Percentiles rank a stretch among this genome's conserved stretches.
Evolutionary conservation across 495 filamentous ascomycete genomes (phyloP).

Genomic region (Cudoniella acicularis): DNA sequence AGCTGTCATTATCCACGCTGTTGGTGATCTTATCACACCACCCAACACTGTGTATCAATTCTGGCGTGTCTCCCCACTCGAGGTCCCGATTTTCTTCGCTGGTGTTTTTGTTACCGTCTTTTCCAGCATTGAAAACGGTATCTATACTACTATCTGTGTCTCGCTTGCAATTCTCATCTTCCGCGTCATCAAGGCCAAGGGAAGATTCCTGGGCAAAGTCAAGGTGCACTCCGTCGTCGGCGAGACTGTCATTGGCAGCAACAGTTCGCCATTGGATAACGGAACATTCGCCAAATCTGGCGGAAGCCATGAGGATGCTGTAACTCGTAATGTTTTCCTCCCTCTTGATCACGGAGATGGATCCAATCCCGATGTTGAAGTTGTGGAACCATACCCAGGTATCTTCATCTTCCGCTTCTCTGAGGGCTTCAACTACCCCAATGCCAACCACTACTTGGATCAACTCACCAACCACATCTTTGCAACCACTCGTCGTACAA

Average conservation of each 20-base stretch:
- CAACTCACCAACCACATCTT: conserved; percentile 72
- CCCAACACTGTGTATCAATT: conserved; percentile 95
- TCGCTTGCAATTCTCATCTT: conserved; percentile 80
- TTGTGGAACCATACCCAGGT: conserved; percentile 81
- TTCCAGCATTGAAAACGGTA: conserved; percentile 81
- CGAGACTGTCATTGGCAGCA: conserved; percentile 67
- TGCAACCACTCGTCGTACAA: conserved; percentile 71
- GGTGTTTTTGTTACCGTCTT: conserved; percentile 92
- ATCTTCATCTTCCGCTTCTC: conserved; percentile 98
- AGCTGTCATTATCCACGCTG: conserved; percentile 95
- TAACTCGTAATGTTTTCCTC: conserved; percentile 75
- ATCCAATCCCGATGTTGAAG: conserved; percentile 79
- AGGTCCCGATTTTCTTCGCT: conserved; percentile 88
- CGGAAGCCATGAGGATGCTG: conserved; percentile 45
- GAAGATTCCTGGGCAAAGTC: conserved; percentile 84
- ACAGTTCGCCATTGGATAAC: conserved; percentile 33
- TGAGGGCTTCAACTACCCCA: conserved; percentile 96
- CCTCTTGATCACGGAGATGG: conserved; percentile 85
- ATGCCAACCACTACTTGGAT: conserved; percentile 88
- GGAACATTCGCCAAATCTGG: conserved; percentile 29
- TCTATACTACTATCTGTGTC: conserved; percentile 78
- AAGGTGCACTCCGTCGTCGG: conserved; percentile 88
- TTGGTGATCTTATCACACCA: conserved; percentile 90
- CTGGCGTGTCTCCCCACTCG: conserved; percentile 87
- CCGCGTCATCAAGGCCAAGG: conserved; percentile 78